Evolutionary conservation across 1,284 basidiomycete genomes (phyloP), one percentile per base, ranked within the genome.

Genomic region (Fomes fomentarius): DNA sequence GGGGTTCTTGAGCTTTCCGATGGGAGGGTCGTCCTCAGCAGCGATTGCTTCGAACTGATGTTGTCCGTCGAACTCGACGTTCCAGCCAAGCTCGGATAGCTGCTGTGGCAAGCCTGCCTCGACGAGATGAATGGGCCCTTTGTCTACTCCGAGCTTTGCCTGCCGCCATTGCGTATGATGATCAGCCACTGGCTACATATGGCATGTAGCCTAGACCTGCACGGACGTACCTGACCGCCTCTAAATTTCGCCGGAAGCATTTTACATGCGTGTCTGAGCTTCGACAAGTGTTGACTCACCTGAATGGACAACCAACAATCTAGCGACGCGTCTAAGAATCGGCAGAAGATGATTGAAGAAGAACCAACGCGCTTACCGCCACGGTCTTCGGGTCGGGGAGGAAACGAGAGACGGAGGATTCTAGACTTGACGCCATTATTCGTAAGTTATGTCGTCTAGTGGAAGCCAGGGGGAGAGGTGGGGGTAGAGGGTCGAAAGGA

Each of bases 1-100:
- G 14, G 96, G 94, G 67, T 95, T 93, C 79, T 91, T 95, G 62
- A 98, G 80, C 61, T 83, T 89, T 41, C 93, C 94, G 63, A 95
- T 93, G 24, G 91, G 90, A 25, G 91, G 84, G 69, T 96, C 93
- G 42, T 79, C 71, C 48, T 71, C 71, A 8, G 78, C 72, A n/a
- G 78, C 79, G 70, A 95, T 84, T 47, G 89, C 85, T 66, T 93
- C 89, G 67, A 97, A 96, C 60, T 91, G 85, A 69, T 96, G 91
- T 66, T 94, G 91, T 2, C 92, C 91, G 60, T 94, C 86, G 69
- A 96, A 95, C 46, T 87, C 74, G 65, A 98, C 94, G 24, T 85
- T 78, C 94, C 94, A 98, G 44, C 94, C 95, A 24, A 99, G 84
- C 11, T 77, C 76, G 47, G 81, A 71, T 47, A 97, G 82, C 69